Evolutionary conservation across 2,329 filamentous ascomycete species (phyloP).

Genomic region (Juglanconis oblonga): DNA sequence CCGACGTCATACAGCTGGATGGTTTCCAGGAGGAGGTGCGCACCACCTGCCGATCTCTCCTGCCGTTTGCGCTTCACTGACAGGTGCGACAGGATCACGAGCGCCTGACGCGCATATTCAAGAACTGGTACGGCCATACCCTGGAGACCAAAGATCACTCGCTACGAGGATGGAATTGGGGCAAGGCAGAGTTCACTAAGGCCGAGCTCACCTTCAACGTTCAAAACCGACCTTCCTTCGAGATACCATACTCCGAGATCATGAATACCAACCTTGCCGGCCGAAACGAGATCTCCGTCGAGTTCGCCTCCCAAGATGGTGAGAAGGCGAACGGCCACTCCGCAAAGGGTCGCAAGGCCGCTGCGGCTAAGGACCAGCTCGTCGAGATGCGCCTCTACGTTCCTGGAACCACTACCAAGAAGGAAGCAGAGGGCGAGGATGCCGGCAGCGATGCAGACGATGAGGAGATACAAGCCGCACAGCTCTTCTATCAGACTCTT

Average conservation of each 20-base stretch:
- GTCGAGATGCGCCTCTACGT: conserved; percentile 99
- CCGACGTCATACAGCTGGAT: conserved; percentile 87
- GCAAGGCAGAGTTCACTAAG: conserved; percentile 95
- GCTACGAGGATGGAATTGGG: conserved; percentile 98
- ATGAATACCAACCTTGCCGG: conserved; percentile 96
- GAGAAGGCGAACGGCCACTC: conserved; percentile 74
- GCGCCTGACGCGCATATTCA: conserved; percentile 87
- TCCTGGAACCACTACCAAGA: conserved; percentile 81
- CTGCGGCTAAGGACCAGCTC: conserved; percentile 84
- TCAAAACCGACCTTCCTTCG: conserved; percentile 92
- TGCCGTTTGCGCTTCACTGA: conserved; percentile 12
- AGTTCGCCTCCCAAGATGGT: conserved; percentile 77
- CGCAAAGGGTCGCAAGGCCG: conserved; percentile 83
- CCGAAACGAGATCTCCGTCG: conserved; percentile 95
- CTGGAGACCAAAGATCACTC: conserved; percentile 93
- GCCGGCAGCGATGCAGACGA: conserved; percentile 65
- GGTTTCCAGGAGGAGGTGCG: conserved; percentile 81
- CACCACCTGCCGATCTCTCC: background rate
- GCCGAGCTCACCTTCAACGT: conserved; percentile 95
- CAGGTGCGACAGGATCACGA: conserved; percentile 70
- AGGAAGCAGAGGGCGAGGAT: conserved; percentile 70
- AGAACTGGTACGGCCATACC: conserved; percentile 94
- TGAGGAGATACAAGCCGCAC: conserved; percentile 92
- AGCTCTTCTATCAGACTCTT: conserved; percentile 95
- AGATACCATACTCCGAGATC: conserved; percentile 95